Percentiles rank a stretch among this genome's conserved stretches.
Conservation (phyloP, 73 alveolate genomes). For the Paramecium octaurelia region DNA sequence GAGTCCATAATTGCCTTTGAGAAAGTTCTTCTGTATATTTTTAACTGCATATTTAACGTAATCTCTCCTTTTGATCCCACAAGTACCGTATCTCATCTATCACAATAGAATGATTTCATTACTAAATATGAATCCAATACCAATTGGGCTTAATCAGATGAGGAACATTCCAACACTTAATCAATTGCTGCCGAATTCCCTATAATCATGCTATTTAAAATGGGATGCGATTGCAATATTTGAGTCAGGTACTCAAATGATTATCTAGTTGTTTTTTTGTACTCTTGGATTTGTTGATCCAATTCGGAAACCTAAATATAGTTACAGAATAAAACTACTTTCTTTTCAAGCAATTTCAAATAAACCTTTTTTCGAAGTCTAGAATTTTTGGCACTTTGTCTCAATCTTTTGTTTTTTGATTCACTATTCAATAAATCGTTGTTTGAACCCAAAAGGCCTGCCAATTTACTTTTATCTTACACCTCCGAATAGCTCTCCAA, state of each 20-base stretch:
- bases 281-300: not conserved
- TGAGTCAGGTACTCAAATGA: conserved; percentile 31
- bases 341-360: conserved; percentile 55
- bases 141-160: not conserved
- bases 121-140: not conserved
- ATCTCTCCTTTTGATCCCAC: conserved; percentile 39
- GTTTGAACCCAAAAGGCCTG: conserved; percentile 24
- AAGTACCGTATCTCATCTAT: conserved; percentile 33
- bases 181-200: conserved; percentile 45
- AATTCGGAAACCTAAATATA: conserved; percentile 34
- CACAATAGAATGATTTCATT: not conserved
- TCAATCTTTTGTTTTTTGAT: conserved; percentile 35
- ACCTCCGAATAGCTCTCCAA: not conserved
- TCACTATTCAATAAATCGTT: conserved; percentile 1
- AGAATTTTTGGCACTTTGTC: conserved; percentile 65
- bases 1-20: conserved; percentile 29
- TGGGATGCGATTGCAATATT: not conserved
- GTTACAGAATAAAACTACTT: not conserved
- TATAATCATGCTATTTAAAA: conserved; percentile 15
- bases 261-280: not conserved
- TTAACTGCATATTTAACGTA: conserved; percentile 32
- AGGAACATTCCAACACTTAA: not conserved
- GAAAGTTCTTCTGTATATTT: not conserved
- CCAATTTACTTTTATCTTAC: not conserved
- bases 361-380: conserved; percentile 67